phyloP scores from a whole-genome alignment of 1,284 basidiomycete species.

The Tetrapyrgos nigripes region DNA sequence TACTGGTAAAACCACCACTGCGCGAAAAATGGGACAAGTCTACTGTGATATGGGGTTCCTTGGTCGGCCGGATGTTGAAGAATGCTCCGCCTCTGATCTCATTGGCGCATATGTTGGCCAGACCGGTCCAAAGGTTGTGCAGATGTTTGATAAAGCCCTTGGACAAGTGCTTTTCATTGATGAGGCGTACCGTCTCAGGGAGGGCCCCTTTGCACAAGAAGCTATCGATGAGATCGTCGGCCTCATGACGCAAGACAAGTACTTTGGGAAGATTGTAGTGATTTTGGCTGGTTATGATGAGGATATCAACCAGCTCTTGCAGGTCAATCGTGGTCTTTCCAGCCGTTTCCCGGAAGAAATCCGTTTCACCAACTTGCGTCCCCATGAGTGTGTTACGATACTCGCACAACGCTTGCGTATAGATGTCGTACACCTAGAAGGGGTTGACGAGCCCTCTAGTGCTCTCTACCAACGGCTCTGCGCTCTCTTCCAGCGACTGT shows the following conservation, averaged over 20 bases:
- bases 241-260: constrained; percentile 61
- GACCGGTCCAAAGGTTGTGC: constrained; percentile 67
- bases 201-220: constrained; percentile 69
- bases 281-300: constrained; percentile 72
- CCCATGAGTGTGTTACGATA: constrained; percentile 56
- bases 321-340: constrained; percentile 64
- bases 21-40: constrained; percentile 61
- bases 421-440: constrained; percentile 42
- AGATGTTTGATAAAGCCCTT: constrained; percentile 63
- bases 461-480: constrained; percentile 40
- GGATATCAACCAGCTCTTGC: constrained; percentile 65
- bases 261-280: constrained; percentile 63
- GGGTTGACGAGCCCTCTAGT: constrained; percentile 42
- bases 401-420: constrained; percentile 53
- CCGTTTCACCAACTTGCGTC: constrained; percentile 56
- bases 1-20: constrained; percentile 56
- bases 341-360: constrained; percentile 73
- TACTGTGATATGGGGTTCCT: constrained; percentile 73
- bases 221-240: constrained; percentile 72
- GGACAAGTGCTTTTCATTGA: constrained; percentile 72
- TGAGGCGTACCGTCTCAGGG: constrained; percentile 64
- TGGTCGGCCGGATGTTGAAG: constrained; percentile 56
- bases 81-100: constrained; percentile 71
- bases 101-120: constrained; percentile 73
- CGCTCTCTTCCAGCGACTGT: constrained; percentile 45